phyloP scores from a whole-genome alignment of 345 rosid species.

The Cochlearia excelsa region DNA sequence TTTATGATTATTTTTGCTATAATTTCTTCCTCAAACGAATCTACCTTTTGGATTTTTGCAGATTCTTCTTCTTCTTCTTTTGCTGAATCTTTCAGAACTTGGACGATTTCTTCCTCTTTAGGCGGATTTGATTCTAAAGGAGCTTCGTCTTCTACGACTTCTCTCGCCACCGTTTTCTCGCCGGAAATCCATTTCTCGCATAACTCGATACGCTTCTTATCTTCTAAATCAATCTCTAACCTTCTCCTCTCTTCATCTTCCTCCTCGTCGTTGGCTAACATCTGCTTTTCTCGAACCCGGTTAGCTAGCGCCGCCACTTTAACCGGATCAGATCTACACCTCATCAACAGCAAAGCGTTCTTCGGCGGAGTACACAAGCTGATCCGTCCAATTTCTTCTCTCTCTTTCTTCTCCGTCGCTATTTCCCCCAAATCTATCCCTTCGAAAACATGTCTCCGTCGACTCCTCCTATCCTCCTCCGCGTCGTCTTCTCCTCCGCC shows the following conservation, averaged over 20 bases:
- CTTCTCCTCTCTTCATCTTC: not conserved
- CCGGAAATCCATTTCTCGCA: conserved; percentile 38
- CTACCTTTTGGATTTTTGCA: conserved; percentile 5
- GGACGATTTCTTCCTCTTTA: conserved; percentile 18
- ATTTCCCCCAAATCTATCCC: conserved; percentile 50
- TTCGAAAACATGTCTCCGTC: conserved; percentile 71
- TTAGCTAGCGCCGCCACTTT: conserved; percentile 84
- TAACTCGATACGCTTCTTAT: conserved; percentile 34
- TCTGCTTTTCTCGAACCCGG: conserved; percentile 62
- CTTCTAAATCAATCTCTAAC: conserved; percentile 38
- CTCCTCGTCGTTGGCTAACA: conserved; percentile 27
- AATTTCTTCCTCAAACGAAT: conserved; percentile 31
- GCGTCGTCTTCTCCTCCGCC: conserved; percentile 46
- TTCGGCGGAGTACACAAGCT: conserved; percentile 74
- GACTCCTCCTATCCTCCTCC: conserved; percentile 48
- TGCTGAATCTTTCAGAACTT: conserved; percentile 25
- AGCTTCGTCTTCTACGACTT: conserved; percentile 30
- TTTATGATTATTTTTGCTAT: conserved; percentile 26
- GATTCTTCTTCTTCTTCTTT: conserved; percentile 27
- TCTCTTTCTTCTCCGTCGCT: conserved; percentile 36
- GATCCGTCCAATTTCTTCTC: conserved; percentile 49
- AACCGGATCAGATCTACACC: conserved; percentile 96
- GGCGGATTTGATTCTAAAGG: not conserved
- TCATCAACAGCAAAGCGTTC: conserved; percentile 84
- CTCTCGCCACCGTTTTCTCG: conserved; percentile 27